These are phyloP conservation scores for Colletotrichum nymphaeae DNA, from an alignment of 2,329 filamentous ascomycete species.

Conservation along the genomic window DNA sequence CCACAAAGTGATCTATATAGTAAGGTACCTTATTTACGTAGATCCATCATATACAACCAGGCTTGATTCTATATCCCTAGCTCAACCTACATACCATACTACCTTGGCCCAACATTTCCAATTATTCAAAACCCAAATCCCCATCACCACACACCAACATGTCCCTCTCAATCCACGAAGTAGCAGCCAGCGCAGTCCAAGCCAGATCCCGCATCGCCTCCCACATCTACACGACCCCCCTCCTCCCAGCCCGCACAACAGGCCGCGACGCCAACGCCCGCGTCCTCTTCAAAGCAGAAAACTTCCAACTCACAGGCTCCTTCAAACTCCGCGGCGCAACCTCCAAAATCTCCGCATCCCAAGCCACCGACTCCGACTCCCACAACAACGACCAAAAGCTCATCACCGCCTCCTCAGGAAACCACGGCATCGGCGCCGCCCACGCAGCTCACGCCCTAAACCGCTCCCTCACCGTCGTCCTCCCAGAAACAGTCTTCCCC, in stretches of 20 bases:
- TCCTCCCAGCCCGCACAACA: slow-evolving; percentile 33
- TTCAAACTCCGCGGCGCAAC: slow-evolving; percentile 42
- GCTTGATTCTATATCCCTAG: fast-evolving
- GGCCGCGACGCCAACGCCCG: slow-evolving; percentile 2
- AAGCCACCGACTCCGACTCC: neutral
- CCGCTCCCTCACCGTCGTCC: slow-evolving; percentile 36
- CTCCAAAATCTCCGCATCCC: slow-evolving; percentile 39
- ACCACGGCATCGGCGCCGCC: slow-evolving; percentile 39
- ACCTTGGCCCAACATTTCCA: no score
- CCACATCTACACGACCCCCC: slow-evolving; percentile 39
- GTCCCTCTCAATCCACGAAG: slow-evolving; percentile 18
- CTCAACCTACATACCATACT: neutral
- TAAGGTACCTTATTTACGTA: neutral
- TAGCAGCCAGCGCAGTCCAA: slow-evolving; percentile 33
- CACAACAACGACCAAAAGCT: slow-evolving; percentile 5
- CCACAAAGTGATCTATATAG: neutral
- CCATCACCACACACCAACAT: neutral
- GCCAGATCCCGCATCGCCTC: slow-evolving; percentile 35
- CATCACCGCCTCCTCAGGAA: slow-evolving; percentile 40
- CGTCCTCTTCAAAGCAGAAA: slow-evolving; percentile 41
- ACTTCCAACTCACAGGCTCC: slow-evolving; percentile 41
- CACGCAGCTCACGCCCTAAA: slow-evolving; percentile 31
- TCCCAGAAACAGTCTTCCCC: slow-evolving; percentile 37
- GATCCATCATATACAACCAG: neutral
- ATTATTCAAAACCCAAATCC: neutral